phyloP scores from a whole-genome alignment of 495 filamentous ascomycete genomes.

The Penicillium odoratum region DNA sequence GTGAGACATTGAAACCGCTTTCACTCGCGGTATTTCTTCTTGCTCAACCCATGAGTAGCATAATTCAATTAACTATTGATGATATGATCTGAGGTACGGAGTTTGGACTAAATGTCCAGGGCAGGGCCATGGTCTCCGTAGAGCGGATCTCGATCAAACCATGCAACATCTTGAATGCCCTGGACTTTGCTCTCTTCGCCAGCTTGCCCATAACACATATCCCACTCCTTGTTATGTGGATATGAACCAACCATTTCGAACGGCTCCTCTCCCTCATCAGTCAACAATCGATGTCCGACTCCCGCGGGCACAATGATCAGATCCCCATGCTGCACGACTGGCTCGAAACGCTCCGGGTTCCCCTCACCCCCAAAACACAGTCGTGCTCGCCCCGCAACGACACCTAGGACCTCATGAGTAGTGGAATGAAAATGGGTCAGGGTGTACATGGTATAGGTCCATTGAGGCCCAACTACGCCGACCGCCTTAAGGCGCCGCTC shows the following conservation, averaged over 20 bases:
- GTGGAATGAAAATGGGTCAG: constrained; percentile 66
- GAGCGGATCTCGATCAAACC: constrained; percentile 61
- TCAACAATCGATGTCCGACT: constrained; percentile 61
- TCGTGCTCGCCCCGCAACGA: constrained; percentile 56
- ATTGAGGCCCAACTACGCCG: constrained; percentile 60
- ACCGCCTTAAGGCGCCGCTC: constrained; percentile 51
- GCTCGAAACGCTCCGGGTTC: constrained; percentile 58
- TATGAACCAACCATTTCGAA: constrained; percentile 72
- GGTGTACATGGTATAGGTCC: constrained; percentile 67
- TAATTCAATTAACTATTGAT: neutral
- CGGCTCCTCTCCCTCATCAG: constrained; percentile 43
- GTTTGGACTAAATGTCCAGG: constrained; percentile 33
- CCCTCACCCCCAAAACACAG: constrained; percentile 68
- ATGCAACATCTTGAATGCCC: constrained; percentile 46
- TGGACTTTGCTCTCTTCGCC: constrained; percentile 53
- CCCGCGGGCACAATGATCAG: constrained; percentile 67
- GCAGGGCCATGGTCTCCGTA: constrained; percentile 58
- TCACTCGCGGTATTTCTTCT: neutral
- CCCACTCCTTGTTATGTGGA: constrained; percentile 57
- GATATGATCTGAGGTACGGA: neutral
- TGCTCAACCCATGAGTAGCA: neutral
- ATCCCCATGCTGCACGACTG: constrained; percentile 57
- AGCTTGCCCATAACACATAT: constrained; percentile 67
- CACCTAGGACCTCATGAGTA: constrained; percentile 64
- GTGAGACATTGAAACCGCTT: constrained; percentile 45